Evolutionary conservation across 306 rosid genomes (phyloP), one percentile per base, ranked within the genome.

Genomic region (Canavalia gladiata): DNA sequence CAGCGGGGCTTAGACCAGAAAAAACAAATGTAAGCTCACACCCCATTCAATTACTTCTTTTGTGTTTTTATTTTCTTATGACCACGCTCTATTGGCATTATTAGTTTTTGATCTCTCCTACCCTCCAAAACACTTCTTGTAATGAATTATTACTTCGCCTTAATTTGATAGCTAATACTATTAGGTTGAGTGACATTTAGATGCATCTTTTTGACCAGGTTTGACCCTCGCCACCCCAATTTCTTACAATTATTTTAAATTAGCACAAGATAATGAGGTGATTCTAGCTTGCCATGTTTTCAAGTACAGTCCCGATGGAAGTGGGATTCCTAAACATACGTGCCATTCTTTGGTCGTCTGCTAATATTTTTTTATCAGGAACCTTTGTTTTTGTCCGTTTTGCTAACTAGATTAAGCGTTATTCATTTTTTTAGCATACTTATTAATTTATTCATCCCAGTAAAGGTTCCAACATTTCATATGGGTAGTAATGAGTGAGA

Each of bases 381-480:
- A 5, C 39, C 43, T 18, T 18, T 18, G 25, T 18, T 41, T 8
- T 5, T 50, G 31, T 37, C 42, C 10, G 45, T 63, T 66, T 41
- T 65, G 54, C 59, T 65, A 18, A 42, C 63, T 18, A 65, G 55
- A 45, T 11, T 56, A 55, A 46, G 58, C 29, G 2, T 50, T 51
- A 76, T 11, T 54, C 49, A 55, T 77, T 47, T 25, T 50, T 50
- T 31, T 60, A 29, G 47, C 74, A 76, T 72, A 55, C 51, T 51
- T 68, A 65, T 42, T 66, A 8, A 72, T 54, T 42, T 55, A 41
- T 74, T 56, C 41, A 68, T 34, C 64, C 33, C 56, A 70, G 49
- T 42, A 67, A 76, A 79, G 65, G 18, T 55, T 68, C 64, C 74
- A 46, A 75, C 71, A 72, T 67, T 58, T 51, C 75, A 25, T 34